Conservation (phyloP, 768 basidiomycete species). For the Leucogyrophana mollusca region DNA sequence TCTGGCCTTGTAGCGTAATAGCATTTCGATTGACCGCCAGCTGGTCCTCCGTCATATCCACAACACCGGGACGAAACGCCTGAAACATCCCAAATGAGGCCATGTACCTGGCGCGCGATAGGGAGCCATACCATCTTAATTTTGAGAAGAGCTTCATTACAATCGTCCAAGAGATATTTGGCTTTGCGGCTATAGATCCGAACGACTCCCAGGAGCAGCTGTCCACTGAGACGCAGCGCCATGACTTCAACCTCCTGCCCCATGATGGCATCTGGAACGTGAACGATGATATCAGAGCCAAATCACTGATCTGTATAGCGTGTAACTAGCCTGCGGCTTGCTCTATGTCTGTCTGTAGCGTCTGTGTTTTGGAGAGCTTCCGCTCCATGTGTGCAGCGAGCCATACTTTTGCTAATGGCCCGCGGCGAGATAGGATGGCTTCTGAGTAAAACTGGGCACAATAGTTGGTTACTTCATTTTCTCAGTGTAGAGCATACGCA, state of each 20-base stretch:
- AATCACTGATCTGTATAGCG: background rate
- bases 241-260: constrained; percentile 90
- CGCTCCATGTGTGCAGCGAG: constrained; percentile 98
- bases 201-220: constrained; percentile 93
- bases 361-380: constrained; percentile 94
- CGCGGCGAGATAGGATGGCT: constrained; percentile 89
- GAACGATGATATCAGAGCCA: background rate
- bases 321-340: constrained; percentile 77
- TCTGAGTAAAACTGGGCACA: constrained; percentile 85
- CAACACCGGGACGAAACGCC: constrained; percentile 94
- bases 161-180: constrained; percentile 96
- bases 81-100: constrained; percentile 24
- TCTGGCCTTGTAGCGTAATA: constrained; percentile 80
- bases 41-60: constrained; percentile 96
- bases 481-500: constrained; percentile 3
- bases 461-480: background rate
- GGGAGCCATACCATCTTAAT: constrained; percentile 78
- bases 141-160: constrained; percentile 92
- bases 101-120: background rate
- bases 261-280: constrained; percentile 77
- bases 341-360: constrained; percentile 92
- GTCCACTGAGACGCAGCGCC: constrained; percentile 95
- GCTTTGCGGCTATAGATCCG: constrained; percentile 98
- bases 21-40: constrained; percentile 82
- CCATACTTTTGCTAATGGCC: constrained; percentile 97